Base-by-base conservation (phyloP, 2,329 filamentous ascomycete species). In the Corynespora cassiicola region DNA sequence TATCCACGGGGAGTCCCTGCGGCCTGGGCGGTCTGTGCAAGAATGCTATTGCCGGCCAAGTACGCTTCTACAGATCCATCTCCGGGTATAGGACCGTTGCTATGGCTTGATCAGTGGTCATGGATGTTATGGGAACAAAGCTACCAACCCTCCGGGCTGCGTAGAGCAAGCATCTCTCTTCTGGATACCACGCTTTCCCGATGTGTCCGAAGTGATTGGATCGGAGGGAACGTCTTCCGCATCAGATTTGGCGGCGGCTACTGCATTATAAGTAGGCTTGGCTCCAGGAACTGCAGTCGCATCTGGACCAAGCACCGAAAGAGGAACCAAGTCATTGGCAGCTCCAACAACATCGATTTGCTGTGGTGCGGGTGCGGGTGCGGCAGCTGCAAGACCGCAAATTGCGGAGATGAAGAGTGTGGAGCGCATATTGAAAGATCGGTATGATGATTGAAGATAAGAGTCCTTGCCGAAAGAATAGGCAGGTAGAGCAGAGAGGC, bases 301-400 rank as follows among this genome's bases (percentile, higher is more conserved):
- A 11, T 61, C 58, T 17, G 66, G 54, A 6, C 52, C 50, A 21
- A 63, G 54, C 19, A 54, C 49, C 2, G 56, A 31, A 8, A 53
- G 50, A 15, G 60, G 60, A 26, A 63, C 48, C 5, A 68, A 63
- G 8, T 61, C 55, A 19, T 58, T 36, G 42, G 68, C 59, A 31
- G 70, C 61, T 6, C 50, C 36, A 22, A 65, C 63, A 21, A 69
- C 59, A 39, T 73, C 61, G 32, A 73, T 68, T 6, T 52, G 43
- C 39, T 58, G 21, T 12, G 35, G 25, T 26, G 28, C 46, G 8
- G 42, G 37, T 20, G 14, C 31, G 33, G 57, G 56, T 33, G 52
- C 45, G 25, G 56, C 53, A 26, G 49, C 47, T 12, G 45, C 50
- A 31, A 57, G 42, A 23, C 50, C 47, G 29, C 32, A 43, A n/a